Conservation (phyloP, 345 rosid genomes). For the Geranium rotundifolium region DNA sequence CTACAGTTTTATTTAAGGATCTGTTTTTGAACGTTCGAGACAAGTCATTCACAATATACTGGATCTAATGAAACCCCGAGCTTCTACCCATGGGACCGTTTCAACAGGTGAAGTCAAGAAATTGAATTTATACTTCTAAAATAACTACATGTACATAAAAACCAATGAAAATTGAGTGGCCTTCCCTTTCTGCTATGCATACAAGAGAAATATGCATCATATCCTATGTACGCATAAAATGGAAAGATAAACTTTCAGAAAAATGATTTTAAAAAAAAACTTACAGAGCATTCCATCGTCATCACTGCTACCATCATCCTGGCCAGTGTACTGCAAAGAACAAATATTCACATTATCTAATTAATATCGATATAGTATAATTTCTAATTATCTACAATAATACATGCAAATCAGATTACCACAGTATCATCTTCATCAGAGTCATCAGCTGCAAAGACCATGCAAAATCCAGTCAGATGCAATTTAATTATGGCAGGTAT, state of each 20-base stretch:
- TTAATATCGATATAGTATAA: neutral
- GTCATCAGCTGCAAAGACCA: conserved; percentile 48
- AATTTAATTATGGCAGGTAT: neutral
- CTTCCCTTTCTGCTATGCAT: neutral
- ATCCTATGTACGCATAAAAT: conserved; percentile 1
- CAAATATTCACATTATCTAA: neutral
- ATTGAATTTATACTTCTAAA: neutral
- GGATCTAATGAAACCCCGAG: neutral
- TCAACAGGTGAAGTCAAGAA: neutral
- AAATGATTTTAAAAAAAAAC: conserved; percentile 16
- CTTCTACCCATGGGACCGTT: too few species aligned
- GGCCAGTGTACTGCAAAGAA: conserved; percentile 38
- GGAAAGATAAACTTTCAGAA: neutral
- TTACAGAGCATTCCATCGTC: conserved; percentile 96
- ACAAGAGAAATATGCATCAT: neutral
- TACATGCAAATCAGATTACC: conserved; percentile 29
- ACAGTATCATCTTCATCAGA: conserved; percentile 40
- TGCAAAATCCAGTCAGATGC: conserved; percentile 12
- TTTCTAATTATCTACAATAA: neutral
- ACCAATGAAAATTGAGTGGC: neutral
- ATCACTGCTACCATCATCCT: conserved; percentile 62
- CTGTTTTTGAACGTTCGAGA: neutral
- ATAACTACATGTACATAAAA: neutral
- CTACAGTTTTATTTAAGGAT: neutral
- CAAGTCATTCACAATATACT: neutral